A percentile compares a stretch with the other conserved stretches of the same genome.
Evolutionary conservation across 164 flowering plant species (phyloP).

Genomic region (Berberis thunbergii): DNA sequence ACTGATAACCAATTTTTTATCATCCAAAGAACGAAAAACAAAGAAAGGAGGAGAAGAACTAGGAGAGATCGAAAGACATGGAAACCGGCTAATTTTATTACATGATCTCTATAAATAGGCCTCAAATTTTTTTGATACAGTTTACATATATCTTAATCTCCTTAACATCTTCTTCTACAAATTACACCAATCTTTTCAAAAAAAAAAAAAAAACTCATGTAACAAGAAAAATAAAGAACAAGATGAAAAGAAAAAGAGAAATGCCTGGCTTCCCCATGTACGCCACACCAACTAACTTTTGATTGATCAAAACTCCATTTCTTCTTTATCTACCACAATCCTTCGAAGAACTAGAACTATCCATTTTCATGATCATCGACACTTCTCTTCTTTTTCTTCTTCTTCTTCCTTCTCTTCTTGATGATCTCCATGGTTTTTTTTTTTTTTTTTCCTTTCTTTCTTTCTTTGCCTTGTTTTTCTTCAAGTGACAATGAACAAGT

Average conservation of each 20-base stretch:
- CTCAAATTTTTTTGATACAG: not conserved
- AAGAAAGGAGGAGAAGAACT: not conserved
- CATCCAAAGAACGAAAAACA: not conserved
- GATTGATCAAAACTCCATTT: not conserved
- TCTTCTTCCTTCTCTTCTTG: not conserved
- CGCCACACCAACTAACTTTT: constrained; percentile 6
- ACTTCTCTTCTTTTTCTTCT: not conserved
- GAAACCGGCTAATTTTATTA: constrained; percentile 7
- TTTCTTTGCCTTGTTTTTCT: not conserved
- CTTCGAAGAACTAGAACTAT: too few species aligned
- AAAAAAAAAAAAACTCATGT: not conserved
- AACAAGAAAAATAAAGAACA: not conserved
- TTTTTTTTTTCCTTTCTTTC: not conserved
- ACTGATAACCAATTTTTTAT: not conserved
- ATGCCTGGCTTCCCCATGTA: constrained; percentile 25
- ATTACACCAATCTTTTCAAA: not conserved
- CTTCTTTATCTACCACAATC: too few species aligned
- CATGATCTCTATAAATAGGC: constrained; percentile 1
- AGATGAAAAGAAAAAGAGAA: not conserved
- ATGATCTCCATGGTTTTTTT: constrained; percentile 3
- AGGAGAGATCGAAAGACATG: not conserved
- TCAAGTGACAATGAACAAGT: not conserved
- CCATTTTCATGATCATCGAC: not conserved
- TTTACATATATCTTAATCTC: constrained; percentile 10
- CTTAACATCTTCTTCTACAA: not conserved